Evolutionary conservation across 1,284 basidiomycete genomes (phyloP).

Genomic region (Coniferiporia sulphurascens): DNA sequence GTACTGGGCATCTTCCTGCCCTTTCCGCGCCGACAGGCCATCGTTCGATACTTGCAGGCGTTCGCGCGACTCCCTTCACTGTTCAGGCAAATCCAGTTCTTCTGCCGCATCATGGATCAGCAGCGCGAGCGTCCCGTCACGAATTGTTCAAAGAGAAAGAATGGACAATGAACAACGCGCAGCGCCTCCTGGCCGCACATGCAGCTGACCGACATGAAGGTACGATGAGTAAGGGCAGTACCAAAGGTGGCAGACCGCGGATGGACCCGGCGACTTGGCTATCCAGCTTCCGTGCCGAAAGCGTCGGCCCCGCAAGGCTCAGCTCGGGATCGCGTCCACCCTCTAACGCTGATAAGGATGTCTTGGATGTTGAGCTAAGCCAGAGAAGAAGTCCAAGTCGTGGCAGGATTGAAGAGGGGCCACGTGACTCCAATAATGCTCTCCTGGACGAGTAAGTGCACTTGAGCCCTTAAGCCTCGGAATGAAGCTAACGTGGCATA

Average conservation of each 20-base stretch:
- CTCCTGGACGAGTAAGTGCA: constrained; percentile 73
- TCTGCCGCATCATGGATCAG: constrained; percentile 31
- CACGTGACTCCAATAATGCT: constrained; percentile 37
- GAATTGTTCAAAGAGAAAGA: constrained; percentile 15
- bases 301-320: constrained; percentile 38
- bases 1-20: constrained; percentile 30
- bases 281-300: constrained; percentile 52
- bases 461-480: neutral
- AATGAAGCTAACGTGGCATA: constrained; percentile 2
- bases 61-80: constrained; percentile 49
- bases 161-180: constrained; percentile 12
- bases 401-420: constrained; percentile 35
- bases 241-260: constrained; percentile 42
- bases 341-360: constrained; percentile 23
- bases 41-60: constrained; percentile 63
- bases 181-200: constrained; percentile 17
- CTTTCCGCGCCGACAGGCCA: constrained; percentile 66
- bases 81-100: constrained; percentile 30
- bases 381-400: constrained; percentile 40
- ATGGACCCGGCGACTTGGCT: constrained; percentile 70
- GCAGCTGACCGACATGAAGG: constrained; percentile 33
- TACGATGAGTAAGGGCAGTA: constrained; percentile 54
- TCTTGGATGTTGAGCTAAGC: constrained; percentile 17
- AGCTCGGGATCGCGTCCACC: constrained; percentile 32
- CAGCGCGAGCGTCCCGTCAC: constrained; percentile 28